A percentile compares a stretch with the other conserved stretches of the same genome.
Evolutionary conservation across 176 grass and related monocot genomes (phyloP).

Genomic region (Aechmea fasciata): DNA sequence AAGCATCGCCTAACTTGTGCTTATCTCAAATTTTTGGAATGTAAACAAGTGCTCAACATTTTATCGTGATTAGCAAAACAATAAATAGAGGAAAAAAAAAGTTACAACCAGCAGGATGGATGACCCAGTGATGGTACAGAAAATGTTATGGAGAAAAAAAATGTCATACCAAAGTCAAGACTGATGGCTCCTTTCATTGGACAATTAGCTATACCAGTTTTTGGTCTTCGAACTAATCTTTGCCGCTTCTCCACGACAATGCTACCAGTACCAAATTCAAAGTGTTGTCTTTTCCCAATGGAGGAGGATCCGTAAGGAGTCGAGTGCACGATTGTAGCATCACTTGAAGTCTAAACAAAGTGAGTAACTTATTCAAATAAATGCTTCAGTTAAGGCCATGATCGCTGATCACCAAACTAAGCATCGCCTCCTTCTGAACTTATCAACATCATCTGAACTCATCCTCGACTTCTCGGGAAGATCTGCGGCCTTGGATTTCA

Average conservation of each 20-base stretch:
- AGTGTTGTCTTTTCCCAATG: no score
- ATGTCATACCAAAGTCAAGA: not conserved
- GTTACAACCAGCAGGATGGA: not conserved
- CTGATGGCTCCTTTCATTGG: not conserved
- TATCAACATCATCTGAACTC: conserved; percentile 87
- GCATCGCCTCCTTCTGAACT: conserved; percentile 62
- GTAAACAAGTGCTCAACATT: not conserved
- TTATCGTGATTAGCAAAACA: not conserved
- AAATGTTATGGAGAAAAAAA: not conserved
- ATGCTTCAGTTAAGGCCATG: not conserved
- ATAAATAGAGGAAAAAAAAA: not conserved
- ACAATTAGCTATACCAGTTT: not conserved
- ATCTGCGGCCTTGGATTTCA: conserved; percentile 68
- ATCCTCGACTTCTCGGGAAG: conserved; percentile 67
- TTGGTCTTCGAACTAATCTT: no score
- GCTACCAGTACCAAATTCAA: no score
- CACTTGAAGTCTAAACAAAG: no score
- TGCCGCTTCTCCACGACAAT: no score
- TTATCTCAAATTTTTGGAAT: not conserved
- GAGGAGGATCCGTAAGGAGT: no score
- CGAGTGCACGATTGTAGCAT: no score
- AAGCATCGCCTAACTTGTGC: not conserved
- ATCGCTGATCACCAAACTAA: conserved; percentile 54
- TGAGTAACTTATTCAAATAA: not conserved
- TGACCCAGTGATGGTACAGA: not conserved